Percentiles rank a stretch among this genome's conserved stretches.
Conservation (phyloP, 1,284 basidiomycete species). For the Ustilago vetiveriae region DNA sequence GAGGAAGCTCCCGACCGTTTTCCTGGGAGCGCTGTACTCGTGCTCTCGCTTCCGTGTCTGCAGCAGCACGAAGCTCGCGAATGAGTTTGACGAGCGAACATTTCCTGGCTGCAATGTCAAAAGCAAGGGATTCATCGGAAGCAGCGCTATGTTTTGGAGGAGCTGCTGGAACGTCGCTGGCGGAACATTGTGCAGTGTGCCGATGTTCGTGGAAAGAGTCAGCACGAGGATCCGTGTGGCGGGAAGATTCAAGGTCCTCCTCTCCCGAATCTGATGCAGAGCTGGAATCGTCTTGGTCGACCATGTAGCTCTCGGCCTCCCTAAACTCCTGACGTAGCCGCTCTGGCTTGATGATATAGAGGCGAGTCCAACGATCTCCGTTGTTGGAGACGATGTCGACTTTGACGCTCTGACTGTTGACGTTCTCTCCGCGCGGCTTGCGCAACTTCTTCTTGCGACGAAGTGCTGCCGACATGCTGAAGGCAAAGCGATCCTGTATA, state of each 20-base stretch:
- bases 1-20: conserved; percentile 10
- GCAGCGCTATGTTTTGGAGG: too few species aligned
- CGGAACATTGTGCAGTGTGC: conserved; percentile 10
- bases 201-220: conserved; percentile 20
- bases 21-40: conserved; percentile 26
- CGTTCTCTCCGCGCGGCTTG: conserved; percentile 8
- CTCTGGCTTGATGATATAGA: conserved; percentile 46
- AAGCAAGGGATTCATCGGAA: conserved; percentile 21
- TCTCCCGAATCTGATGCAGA: conserved; percentile 25
- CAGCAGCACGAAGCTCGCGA: conserved; percentile 37
- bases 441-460: conserved; percentile 28
- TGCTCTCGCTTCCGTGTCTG: conserved; percentile 23
- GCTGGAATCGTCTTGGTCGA: conserved; percentile 17
- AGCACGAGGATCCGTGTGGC: conserved; percentile 3
- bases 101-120: conserved; percentile 40
- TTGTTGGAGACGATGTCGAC: conserved; percentile 51
- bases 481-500: conserved; percentile 38
- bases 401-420: conserved; percentile 41
- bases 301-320: conserved; percentile 55
- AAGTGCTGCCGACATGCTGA: conserved; percentile 20
- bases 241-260: neutral
- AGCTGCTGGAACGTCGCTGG: neutral
- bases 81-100: conserved; percentile 43
- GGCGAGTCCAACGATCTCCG: conserved; percentile 46
- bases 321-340: conserved; percentile 51